Evolutionary conservation across 768 basidiomycete species (phyloP), one percentile per base, ranked within the genome.

Genomic region (Lentinula raphanica): DNA sequence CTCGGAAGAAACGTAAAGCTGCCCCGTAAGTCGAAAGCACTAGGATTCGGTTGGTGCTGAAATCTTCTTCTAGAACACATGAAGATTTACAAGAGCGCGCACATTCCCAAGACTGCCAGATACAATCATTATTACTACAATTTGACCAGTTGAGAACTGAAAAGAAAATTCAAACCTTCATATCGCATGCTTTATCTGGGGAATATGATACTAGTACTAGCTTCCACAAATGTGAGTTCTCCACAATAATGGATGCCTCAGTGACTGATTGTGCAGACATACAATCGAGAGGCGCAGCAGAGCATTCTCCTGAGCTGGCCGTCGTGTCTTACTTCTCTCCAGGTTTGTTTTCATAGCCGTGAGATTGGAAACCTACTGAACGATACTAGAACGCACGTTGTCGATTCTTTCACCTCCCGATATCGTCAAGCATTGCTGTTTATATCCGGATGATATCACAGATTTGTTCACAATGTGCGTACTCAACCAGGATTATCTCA

Each of bases 1-100:
- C 66, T 44, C 75, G 83, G 56, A 85, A 85, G 70, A 83, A 81
- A 64, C 77, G 83, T 38, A 81, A 82, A 66, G 70, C 79, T 56
- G 82, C 82, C 45, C 80, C 80, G 82, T 82, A 68, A 56, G 81
- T 67, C 5, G 36, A 27, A 7, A n/a, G n/a, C 28, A 23, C 25
- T 40, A 21, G 7, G 11, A 31, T 19, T 29, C 15, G 36, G 19
- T 45, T 35, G 19, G 13, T 44, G 19, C 17, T 44, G 44, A 21
- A 42, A 39, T 44, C n/a, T 13, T 28, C 40, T 27, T 31, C 35
- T 51, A 84, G 82, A 13, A 81, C 80, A 3, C 81, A 84, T 55
- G 82, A 84, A 64, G 77, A 82, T 56, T 66, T 84, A 15, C 76
- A 77, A 63, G 74, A 79, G 60, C 73, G 69, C 50, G 75, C 80